phyloP scores from a whole-genome alignment of 192 early-diverging fungal species.

The Backusella australiensis region DNA sequence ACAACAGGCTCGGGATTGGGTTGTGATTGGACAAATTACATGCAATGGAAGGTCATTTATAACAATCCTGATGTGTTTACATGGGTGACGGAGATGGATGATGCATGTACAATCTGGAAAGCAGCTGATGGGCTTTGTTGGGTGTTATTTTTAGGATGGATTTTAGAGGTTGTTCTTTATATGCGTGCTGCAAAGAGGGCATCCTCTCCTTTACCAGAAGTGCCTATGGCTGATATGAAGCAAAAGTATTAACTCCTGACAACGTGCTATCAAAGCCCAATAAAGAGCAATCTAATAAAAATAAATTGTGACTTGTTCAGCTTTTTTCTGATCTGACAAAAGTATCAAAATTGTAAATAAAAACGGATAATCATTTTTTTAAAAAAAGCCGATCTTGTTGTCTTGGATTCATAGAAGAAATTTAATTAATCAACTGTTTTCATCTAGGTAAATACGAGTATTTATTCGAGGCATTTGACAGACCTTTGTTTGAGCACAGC shows the following conservation, averaged over 20 bases:
- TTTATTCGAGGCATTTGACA: not conserved
- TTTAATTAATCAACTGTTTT: no score
- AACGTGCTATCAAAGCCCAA: not conserved
- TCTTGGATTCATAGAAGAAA: no score
- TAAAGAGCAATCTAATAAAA: not conserved
- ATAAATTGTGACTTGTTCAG: not conserved
- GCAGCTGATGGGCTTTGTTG: slow-evolving; percentile 16
- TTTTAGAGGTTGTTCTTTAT: not conserved
- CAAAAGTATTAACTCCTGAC: not conserved
- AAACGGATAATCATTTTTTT: not conserved
- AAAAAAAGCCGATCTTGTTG: no score
- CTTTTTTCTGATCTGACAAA: not conserved
- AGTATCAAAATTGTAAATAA: not conserved
- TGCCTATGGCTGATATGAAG: not conserved
- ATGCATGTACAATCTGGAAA: slow-evolving; percentile 15
- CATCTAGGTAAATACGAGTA: no score
- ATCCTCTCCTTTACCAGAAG: not conserved
- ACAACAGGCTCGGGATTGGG: slow-evolving; percentile 9
- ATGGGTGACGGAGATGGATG: slow-evolving; percentile 25
- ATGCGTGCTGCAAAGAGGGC: slow-evolving; percentile 2
- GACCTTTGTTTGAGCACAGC: not conserved
- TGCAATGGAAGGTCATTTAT: slow-evolving; percentile 22
- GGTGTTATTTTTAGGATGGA: slow-evolving; percentile 17
- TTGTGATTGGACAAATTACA: slow-evolving; percentile 24
- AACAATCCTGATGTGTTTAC: slow-evolving; percentile 16